Conservation (phyloP, 257 asterid species). For the Fraxinus americana region DNA sequence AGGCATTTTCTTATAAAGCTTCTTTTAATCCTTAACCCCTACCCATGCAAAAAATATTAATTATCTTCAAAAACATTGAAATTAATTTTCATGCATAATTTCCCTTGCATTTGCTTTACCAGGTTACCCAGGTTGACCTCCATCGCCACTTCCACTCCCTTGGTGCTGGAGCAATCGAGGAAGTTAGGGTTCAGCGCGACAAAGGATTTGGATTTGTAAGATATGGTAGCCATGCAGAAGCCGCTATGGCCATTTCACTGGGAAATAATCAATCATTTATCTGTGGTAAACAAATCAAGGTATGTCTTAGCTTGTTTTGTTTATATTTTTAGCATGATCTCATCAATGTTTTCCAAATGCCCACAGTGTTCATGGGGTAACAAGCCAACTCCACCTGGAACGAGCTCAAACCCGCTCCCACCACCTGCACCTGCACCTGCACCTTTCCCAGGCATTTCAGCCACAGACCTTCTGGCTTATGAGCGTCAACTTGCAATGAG, state of each 20-base stretch:
- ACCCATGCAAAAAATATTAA: background rate
- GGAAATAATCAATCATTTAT: slow-evolving; percentile 7
- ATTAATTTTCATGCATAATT: background rate
- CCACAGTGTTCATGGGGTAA: background rate
- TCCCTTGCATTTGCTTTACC: background rate
- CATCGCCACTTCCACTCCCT: slow-evolving; percentile 13
- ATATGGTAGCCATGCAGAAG: slow-evolving; percentile 13
- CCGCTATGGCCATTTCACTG: slow-evolving; percentile 6
- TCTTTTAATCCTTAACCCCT: background rate
- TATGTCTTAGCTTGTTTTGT: background rate
- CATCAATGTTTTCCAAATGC: background rate
- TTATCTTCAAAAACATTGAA: background rate
- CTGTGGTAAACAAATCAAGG: background rate
- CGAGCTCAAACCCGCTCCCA: slow-evolving; percentile 8
- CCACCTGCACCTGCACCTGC: background rate
- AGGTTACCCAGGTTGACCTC: slow-evolving; percentile 16
- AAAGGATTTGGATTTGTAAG: slow-evolving; percentile 16
- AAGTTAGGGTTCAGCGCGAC: slow-evolving; percentile 4
- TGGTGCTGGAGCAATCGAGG: slow-evolving; percentile 3
- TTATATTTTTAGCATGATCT: background rate
- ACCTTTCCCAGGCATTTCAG: background rate
- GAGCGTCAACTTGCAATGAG: background rate
- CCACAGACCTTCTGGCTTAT: slow-evolving; percentile 2
- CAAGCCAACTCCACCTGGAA: slow-evolving; percentile 14
- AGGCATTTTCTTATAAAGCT: background rate